Evolutionary conservation across 2,329 filamentous ascomycete species (phyloP).

Genomic region (Colletotrichum camelliae): DNA sequence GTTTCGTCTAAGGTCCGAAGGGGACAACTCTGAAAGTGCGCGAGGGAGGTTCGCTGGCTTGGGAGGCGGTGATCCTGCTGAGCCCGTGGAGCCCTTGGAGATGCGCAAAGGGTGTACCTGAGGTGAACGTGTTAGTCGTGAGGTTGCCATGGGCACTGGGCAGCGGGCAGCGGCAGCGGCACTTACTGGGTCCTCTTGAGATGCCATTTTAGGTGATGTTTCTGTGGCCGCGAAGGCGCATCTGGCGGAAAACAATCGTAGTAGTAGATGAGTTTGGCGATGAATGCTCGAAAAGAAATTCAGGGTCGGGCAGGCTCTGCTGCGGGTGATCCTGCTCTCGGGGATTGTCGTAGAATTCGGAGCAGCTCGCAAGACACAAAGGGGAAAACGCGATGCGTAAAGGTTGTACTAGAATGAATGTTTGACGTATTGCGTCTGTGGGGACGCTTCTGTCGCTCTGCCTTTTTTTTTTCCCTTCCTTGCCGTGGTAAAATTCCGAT

Average conservation of each 20-base stretch:
- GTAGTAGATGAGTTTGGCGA: background rate
- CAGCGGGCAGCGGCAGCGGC: background rate
- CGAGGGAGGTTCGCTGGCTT: constrained; percentile 70
- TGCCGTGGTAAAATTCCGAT: constrained; percentile 5
- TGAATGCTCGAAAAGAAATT: constrained; percentile 1
- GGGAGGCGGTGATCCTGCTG: constrained; percentile 60
- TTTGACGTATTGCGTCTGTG: constrained; percentile 2
- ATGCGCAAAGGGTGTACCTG: constrained; percentile 82
- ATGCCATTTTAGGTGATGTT: constrained; percentile 19
- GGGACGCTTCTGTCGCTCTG: background rate
- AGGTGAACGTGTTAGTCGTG: background rate
- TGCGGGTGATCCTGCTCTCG: background rate
- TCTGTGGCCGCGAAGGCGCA: constrained; percentile 3
- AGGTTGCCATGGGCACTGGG: background rate
- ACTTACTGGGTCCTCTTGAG: constrained; percentile 23
- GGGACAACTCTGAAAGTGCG: constrained; percentile 88
- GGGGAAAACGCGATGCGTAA: constrained; percentile 9
- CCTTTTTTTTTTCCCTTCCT: background rate
- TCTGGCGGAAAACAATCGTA: background rate
- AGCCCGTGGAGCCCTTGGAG: constrained; percentile 63
- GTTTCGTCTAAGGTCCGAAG: constrained; percentile 85
- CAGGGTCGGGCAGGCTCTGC: constrained; percentile 1
- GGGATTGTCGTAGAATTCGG: background rate
- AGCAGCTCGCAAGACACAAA: constrained; percentile 10
- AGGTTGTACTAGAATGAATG: constrained; percentile 17